Evolutionary conservation across 169 alveolate species (phyloP).

Genomic region (Babesia caballi): DNA sequence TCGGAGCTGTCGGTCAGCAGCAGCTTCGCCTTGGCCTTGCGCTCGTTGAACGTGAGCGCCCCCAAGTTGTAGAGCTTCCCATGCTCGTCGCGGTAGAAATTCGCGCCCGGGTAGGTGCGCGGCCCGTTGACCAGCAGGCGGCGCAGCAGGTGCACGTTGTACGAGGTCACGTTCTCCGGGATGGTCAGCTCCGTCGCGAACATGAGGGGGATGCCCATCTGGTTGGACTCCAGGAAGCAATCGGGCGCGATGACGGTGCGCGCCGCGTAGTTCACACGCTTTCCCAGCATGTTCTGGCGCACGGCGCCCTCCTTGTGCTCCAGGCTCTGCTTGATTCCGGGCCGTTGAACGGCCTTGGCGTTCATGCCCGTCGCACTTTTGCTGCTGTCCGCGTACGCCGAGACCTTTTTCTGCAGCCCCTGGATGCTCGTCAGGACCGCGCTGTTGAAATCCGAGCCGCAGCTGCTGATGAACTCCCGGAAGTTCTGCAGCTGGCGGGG

Average conservation of each 20-base stretch:
- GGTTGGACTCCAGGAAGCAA: constrained; percentile 93
- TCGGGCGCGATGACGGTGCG: constrained; percentile 99
- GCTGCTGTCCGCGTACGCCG: constrained; percentile 53
- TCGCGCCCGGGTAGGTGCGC: constrained; percentile 95
- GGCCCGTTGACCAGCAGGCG: constrained; percentile 93
- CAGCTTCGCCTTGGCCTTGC: constrained; percentile 86
- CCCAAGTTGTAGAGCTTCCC: constrained; percentile 66
- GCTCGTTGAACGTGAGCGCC: constrained; percentile 68
- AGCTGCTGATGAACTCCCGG: constrained; percentile 72
- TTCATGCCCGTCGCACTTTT: constrained; percentile 37
- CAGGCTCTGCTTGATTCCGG: constrained; percentile 91
- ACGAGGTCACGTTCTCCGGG: constrained; percentile 91
- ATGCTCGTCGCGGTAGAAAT: constrained; percentile 75
- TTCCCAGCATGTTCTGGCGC: constrained; percentile 98
- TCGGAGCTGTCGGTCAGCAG: constrained; percentile 60
- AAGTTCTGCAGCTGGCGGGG: constrained; percentile 55
- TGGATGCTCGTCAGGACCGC: constrained; percentile 61
- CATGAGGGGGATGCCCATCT: constrained; percentile 94
- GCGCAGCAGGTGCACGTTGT: constrained; percentile 83
- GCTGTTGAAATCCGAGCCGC: constrained; percentile 65
- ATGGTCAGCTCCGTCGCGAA: constrained; percentile 91
- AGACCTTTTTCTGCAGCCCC: constrained; percentile 48
- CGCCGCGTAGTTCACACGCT: constrained; percentile 97
- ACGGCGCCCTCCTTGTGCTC: constrained; percentile 96
- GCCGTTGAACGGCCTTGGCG: constrained; percentile 65